These are phyloP conservation scores for Blastobotrys apis DNA, from an alignment of 1,139 yeast genomes.

Conservation along the genomic window DNA sequence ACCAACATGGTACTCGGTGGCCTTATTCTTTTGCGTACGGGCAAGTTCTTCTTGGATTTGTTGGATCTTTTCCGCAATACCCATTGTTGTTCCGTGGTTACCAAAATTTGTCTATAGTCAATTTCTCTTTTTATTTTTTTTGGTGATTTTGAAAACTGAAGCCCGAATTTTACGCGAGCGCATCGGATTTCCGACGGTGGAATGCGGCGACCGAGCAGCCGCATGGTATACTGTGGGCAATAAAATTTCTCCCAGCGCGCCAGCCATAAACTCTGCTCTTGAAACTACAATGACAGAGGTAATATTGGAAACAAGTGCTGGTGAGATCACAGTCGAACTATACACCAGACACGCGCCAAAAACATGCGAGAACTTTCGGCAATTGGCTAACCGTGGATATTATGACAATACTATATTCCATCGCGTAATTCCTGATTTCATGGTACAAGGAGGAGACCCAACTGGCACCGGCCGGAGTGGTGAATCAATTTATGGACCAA, in stretches of 20 bases:
- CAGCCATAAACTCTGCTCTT: no score
- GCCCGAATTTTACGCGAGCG: no score
- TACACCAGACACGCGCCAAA: constrained; percentile 33
- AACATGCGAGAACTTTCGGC: constrained; percentile 30
- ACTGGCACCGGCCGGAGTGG: constrained; percentile 38
- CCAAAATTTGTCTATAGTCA: no score
- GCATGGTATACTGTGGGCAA: no score
- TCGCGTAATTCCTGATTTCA: constrained; percentile 38
- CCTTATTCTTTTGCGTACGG: constrained; percentile 94
- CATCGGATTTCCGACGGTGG: no score
- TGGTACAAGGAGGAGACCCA: constrained; percentile 42
- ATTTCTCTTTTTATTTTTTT: not conserved
- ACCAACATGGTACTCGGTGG: constrained; percentile 96
- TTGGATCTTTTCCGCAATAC: constrained; percentile 64
- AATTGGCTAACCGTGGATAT: constrained; percentile 30
- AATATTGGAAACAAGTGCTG: constrained; percentile 24
- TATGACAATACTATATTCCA: constrained; percentile 37
- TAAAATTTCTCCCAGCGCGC: not conserved
- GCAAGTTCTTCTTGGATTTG: constrained; percentile 92
- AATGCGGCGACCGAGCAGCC: no score
- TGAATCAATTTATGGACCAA: constrained; percentile 29
- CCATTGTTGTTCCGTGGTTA: constrained; percentile 16
- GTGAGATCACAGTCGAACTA: constrained; percentile 30
- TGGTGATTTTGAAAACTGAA: no score
- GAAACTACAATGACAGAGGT: constrained; percentile 13